These are phyloP conservation scores for Vaccinium corymbosum DNA, from an alignment of 148 eudicot genomes.

Conservation along the genomic window DNA sequence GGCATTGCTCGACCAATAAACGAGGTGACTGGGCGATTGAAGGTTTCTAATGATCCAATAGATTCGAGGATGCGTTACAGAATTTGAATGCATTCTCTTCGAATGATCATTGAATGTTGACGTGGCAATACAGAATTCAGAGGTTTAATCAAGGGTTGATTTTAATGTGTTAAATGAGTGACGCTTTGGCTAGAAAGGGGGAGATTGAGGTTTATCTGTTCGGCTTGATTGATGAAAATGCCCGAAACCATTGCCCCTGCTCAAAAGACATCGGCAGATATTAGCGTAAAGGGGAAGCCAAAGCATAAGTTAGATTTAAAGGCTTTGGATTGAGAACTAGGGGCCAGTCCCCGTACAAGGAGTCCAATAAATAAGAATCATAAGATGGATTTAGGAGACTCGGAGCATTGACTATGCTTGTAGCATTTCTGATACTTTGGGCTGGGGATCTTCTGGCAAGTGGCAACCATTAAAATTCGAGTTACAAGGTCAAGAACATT, in stretches of 20 bases:
- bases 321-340: constrained; percentile 35
- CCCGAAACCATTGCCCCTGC: constrained; percentile 81
- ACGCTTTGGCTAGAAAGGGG: too few relatives aligned
- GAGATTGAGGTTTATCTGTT: too few relatives aligned
- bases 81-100: not conserved
- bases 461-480: not conserved
- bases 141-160: too few relatives aligned
- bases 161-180: too few relatives aligned
- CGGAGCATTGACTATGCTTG: not conserved
- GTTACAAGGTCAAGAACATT: constrained; percentile 45
- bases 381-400: not conserved
- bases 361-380: not conserved
- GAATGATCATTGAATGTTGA: not conserved
- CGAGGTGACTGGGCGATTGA: too few relatives aligned
- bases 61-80: not conserved
- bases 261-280: constrained; percentile 58
- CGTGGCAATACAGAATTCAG: not conserved
- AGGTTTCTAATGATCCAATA: not conserved
- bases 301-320: constrained; percentile 65
- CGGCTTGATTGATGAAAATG: constrained; percentile 54
- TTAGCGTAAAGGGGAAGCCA: constrained; percentile 92
- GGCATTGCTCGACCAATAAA: too few relatives aligned
- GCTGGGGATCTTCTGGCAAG: not conserved
- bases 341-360: constrained; percentile 38
- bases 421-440: not conserved